Evolutionary conservation across 805 yeast species (phyloP).

Genomic region (Spathaspora passalidarum): DNA sequence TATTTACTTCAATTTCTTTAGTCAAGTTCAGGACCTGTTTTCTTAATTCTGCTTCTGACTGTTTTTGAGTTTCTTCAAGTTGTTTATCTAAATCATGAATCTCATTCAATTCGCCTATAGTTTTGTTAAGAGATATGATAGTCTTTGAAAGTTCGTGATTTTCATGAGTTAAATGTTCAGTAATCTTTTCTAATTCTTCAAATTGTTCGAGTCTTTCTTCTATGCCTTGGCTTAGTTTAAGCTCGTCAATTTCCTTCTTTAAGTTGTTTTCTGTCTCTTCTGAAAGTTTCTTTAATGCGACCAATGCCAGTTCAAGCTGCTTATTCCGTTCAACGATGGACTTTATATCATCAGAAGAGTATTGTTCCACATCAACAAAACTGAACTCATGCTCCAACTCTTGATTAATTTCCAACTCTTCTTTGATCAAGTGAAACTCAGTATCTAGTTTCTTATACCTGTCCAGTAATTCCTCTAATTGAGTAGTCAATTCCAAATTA

Average conservation of each 20-base stretch:
- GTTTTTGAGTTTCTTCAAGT: constrained; percentile 44
- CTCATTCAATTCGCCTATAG: constrained; percentile 47
- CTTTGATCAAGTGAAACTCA: constrained; percentile 31
- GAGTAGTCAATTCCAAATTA: constrained; percentile 24
- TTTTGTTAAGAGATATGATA: constrained; percentile 28
- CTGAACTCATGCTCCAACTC: constrained; percentile 34
- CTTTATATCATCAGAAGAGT: constrained; percentile 16
- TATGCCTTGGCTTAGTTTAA: constrained; percentile 25
- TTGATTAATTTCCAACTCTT: constrained; percentile 34
- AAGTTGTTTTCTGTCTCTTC: constrained; percentile 22
- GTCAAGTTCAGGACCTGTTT: constrained; percentile 28
- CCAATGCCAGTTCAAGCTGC: constrained; percentile 40
- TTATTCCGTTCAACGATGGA: constrained; percentile 29
- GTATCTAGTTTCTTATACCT: constrained; percentile 27
- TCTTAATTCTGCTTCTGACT: constrained; percentile 43
- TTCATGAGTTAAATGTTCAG: constrained; percentile 32
- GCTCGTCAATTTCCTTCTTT: constrained; percentile 16
- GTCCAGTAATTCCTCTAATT: constrained; percentile 20
- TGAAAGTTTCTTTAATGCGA: constrained; percentile 27
- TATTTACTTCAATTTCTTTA: constrained; percentile 15
- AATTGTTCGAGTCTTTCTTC: constrained; percentile 32
- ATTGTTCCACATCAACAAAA: constrained; percentile 12
- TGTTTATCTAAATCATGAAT: constrained; percentile 48
- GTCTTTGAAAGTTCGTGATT: constrained; percentile 34
- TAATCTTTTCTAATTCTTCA: constrained; percentile 31